Base-by-base conservation (phyloP, 768 basidiomycete genomes). In the Suillus occidentalis region DNA sequence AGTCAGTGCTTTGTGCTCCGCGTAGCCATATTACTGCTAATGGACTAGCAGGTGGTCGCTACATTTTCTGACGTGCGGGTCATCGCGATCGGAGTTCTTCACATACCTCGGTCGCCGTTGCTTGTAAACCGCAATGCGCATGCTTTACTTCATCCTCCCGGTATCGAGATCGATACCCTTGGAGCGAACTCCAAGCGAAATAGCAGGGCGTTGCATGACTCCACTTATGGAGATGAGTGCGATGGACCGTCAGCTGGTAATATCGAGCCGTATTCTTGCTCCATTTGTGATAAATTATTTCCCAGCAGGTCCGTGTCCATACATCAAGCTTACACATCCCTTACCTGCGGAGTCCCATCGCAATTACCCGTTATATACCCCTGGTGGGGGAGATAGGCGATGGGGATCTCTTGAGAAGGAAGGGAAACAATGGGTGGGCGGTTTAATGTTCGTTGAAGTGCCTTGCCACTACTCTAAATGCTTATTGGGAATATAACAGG, bases 361-460 rank as follows among this genome's bases (percentile, higher is more conserved):
- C 20, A 85, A 87, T 60, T 94, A 92, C 75, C 92, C 92, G 14
- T 87, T 88, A 69, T 86, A 84, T 70, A 91, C 92, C 13, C 83
- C 87, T 1, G 88, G 90, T 2, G 90, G 87, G 13, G 80, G 80
- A 36, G 91, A 92, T 74, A 81, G 80, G 66, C 84, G 89, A 31
- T 89, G 91, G 89, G 83, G 81, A 25, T 82, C 80, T 62, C 75
- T 82, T 14, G 84, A 87, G 69, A 85, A 85, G 73, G 83, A 83
- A 45, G 88, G 86, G n/a, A 72, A 83, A 63, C 82, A 87, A 56
- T 92, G 91, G 91, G 85, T 91, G 12, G 91, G 91, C 36, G 80
- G 85, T 25, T 71, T 92, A 67, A 85, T 93, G 91, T 89, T 64
- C 66, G 83, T 64, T 56, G 47, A 58, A 63, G 59, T 47, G 59